Percentiles rank a stretch among this genome's conserved stretches.
These are phyloP conservation scores for Nannizziopsis barbatae DNA, from an alignment of 2,329 filamentous ascomycete species.

Conservation along the genomic window DNA sequence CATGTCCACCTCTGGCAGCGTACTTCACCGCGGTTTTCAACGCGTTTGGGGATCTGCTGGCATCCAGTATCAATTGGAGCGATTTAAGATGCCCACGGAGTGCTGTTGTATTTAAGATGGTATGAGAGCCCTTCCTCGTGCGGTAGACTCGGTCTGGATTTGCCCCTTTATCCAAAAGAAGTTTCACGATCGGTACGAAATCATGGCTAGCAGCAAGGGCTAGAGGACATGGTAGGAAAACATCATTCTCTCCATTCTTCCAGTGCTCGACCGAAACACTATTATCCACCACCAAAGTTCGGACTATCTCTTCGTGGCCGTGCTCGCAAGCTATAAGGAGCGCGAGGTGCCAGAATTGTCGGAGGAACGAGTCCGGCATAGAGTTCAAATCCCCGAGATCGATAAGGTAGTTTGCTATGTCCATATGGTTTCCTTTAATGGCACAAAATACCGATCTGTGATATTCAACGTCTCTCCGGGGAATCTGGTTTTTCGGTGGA, in stretches of 20 bases:
- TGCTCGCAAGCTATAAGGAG: slow-evolving; percentile 4
- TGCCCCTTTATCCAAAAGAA: slow-evolving; percentile 6
- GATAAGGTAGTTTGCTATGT: slow-evolving; percentile 4
- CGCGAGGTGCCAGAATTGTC: background rate
- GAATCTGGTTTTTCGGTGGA: background rate
- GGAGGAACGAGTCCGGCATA: background rate
- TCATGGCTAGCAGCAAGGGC: slow-evolving; percentile 4
- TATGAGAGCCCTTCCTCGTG: background rate
- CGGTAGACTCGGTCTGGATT: slow-evolving; percentile 1
- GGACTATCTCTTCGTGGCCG: background rate
- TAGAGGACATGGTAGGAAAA: background rate
- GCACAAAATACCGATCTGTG: background rate
- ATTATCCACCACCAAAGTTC: slow-evolving; percentile 1
- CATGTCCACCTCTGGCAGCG: slow-evolving; percentile 1
- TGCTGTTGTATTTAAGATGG: background rate
- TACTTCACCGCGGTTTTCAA: background rate
- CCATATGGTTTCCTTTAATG: background rate
- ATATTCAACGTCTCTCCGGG: background rate
- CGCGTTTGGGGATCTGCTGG: background rate
- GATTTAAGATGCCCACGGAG: background rate
- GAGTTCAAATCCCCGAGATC: slow-evolving; percentile 1
- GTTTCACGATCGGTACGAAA: background rate
- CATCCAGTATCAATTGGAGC: slow-evolving; percentile 1
- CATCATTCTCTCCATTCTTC: background rate
- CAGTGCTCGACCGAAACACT: background rate